Base-by-base conservation (phyloP, 1,284 basidiomycete genomes). In the Boletus mariae region DNA sequence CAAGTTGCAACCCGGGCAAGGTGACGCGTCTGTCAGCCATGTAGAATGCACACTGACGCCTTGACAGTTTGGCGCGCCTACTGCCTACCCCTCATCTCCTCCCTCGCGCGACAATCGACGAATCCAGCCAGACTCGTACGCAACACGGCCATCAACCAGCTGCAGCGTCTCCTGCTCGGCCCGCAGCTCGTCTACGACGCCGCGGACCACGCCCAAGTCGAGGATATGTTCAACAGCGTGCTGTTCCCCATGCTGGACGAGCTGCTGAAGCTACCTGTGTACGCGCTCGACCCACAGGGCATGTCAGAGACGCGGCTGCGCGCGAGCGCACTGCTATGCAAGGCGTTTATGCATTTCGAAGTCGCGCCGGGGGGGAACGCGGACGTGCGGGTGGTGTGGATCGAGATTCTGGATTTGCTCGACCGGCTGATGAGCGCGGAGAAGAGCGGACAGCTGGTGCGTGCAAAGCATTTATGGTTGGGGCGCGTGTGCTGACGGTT, bases 181-280 rank as follows among this genome's bases (percentile, higher is more conserved):
- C 86, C 90, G 8, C 84, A 91, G 53, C 72, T 93, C 42, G 69
- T 86, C 41, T 71, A 83, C 51, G 75, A 82, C 61, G 74, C 78
- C 47, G 70, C 75, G 9, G 76, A 85, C 56, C 80, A 84, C 40
- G 71, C 69, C 10, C 83, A 90, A 59, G 79, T 93, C 13, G 84
- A 89, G 54, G 86, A 90, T 55, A 82, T 98, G 26, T 98, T 99
- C 75, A 88, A 92, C 65, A 81, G 85, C 25, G 87, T 97, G 45
- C 76, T 99, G 28, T 97, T 98, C 74, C 96, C 95, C 2, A 80
- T 98, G 28, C 73, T 98, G 32, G 94, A 98, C 59, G 94, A 97
- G 60, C 77, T 99, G 25, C 75, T 98, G 56, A 93, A 92, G 67
- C 87, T 92, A 4, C 87, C 94, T 57, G 83, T 90, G 8, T 84